Conservation (phyloP, 768 basidiomycete genomes). For the Mycena galericulata region DNA sequence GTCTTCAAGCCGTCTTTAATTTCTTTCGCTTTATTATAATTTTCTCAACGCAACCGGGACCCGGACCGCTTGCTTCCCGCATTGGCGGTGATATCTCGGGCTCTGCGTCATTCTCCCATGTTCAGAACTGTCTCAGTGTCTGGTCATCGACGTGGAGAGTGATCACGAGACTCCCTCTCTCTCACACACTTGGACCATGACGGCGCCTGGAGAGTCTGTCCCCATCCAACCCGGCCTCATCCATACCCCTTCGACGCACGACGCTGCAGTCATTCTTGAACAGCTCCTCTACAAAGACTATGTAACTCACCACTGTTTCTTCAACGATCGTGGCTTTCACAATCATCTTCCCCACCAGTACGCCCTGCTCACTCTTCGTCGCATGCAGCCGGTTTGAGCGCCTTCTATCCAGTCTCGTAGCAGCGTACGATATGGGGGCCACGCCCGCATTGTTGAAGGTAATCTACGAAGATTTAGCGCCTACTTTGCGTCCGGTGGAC, state of each 20-base stretch:
- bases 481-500: conserved; percentile 43
- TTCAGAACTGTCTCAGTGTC: no score
- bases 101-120: no score
- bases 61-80: no score
- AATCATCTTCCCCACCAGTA: conserved; percentile 61
- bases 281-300: conserved; percentile 52
- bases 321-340: conserved; percentile 49
- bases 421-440: conserved; percentile 58
- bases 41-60: no score
- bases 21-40: no score
- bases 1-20: no score
- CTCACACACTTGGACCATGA: no score
- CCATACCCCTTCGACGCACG: conserved; percentile 35
- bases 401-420: conserved; percentile 45
- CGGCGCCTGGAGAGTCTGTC: no score
- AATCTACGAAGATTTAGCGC: conserved; percentile 48
- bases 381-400: neutral
- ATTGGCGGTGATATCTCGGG: no score
- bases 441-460: conserved; percentile 46
- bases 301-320: conserved; percentile 53
- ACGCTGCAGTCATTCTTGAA: conserved; percentile 44
- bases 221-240: conserved; percentile 26
- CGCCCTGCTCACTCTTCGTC: conserved; percentile 23
- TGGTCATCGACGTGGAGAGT: no score
- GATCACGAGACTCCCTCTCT: no score